Evolutionary conservation across 1,284 basidiomycete species (phyloP).

Genomic region (Hemileia vastatrix): DNA sequence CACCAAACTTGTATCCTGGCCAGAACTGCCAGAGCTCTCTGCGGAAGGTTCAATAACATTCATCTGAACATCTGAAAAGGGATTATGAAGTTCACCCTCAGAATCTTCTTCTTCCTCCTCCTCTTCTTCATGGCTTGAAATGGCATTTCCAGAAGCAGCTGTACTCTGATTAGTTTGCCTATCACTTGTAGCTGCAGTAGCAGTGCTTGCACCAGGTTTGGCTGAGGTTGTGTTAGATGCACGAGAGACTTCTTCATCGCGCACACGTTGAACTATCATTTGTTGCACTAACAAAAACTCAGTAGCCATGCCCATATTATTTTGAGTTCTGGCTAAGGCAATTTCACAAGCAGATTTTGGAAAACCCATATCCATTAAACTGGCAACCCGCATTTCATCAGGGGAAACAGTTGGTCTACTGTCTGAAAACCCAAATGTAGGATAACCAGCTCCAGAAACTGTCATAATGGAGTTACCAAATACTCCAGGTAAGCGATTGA

Average conservation of each 20-base stretch:
- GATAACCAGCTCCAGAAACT: conserved; percentile 16
- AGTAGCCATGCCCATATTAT: conserved; percentile 80
- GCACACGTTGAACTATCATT: conserved; percentile 52
- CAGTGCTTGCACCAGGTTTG: conserved; percentile 38
- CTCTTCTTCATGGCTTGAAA: conserved; percentile 7
- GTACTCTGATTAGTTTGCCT: not conserved
- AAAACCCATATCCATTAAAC: conserved; percentile 95
- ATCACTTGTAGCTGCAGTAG: conserved; percentile 47
- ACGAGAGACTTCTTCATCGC: conserved; percentile 32
- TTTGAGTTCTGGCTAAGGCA: conserved; percentile 71
- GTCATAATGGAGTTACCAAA: conserved; percentile 16
- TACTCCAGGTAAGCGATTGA: conserved; percentile 17
- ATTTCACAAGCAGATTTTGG: conserved; percentile 69
- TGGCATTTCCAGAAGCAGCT: not conserved
- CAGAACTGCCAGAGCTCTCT: not conserved
- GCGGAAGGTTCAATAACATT: not conserved
- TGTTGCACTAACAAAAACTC: conserved; percentile 78
- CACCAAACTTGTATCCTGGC: no score
- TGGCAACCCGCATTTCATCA: conserved; percentile 54
- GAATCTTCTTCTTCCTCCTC: conserved; percentile 33
- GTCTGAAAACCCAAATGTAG: conserved; percentile 43
- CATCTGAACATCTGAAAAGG: conserved; percentile 10
- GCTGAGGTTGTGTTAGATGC: conserved; percentile 23
- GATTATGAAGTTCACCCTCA: conserved; percentile 34
- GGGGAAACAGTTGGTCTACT: conserved; percentile 25